Percentiles rank a stretch among this genome's conserved stretches.
These are phyloP conservation scores for Rhamnella rubrinervis DNA, from an alignment of 331 rosid species.

Conservation along the genomic window DNA sequence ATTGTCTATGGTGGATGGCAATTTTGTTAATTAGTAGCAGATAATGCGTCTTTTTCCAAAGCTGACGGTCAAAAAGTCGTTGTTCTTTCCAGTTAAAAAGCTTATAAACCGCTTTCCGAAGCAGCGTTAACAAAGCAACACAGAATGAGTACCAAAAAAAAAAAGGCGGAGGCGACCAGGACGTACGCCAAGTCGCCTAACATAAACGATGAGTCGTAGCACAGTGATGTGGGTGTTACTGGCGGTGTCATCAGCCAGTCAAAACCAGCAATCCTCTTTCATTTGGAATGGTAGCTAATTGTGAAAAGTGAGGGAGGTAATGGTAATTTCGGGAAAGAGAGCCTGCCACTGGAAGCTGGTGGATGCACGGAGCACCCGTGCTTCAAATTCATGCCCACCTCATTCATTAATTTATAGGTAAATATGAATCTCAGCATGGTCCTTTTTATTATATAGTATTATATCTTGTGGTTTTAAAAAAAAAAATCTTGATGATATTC, in stretches of 20 bases:
- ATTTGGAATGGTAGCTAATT: slow-evolving; percentile 15
- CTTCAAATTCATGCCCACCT: slow-evolving; percentile 50
- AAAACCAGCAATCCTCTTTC: neutral
- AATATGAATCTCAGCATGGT: neutral
- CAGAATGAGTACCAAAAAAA: slow-evolving; percentile 27
- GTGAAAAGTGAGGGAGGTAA: slow-evolving; percentile 10
- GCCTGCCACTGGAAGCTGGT: neutral
- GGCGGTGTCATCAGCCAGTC: slow-evolving; percentile 18
- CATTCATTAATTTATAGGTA: slow-evolving; percentile 24
- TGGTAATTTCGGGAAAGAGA: slow-evolving; percentile 14
- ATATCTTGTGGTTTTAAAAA: slow-evolving; percentile 8
- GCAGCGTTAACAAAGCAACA: slow-evolving; percentile 33
- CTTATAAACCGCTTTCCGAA: slow-evolving; percentile 38
- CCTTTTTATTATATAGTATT: no score
- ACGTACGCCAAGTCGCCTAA: neutral
- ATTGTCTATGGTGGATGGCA: neutral
- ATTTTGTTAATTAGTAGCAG: neutral
- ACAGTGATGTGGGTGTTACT: slow-evolving; percentile 1
- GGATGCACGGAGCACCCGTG: slow-evolving; percentile 80
- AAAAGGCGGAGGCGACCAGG: neutral
- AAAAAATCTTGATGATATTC: slow-evolving; percentile 46
- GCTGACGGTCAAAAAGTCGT: slow-evolving; percentile 63
- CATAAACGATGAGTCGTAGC: slow-evolving; percentile 32
- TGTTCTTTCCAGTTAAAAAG: slow-evolving; percentile 40
- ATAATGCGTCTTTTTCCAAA: slow-evolving; percentile 6